Conservation (phyloP, 495 filamentous ascomycete genomes). For the Trichoderma asperelloides region DNA sequence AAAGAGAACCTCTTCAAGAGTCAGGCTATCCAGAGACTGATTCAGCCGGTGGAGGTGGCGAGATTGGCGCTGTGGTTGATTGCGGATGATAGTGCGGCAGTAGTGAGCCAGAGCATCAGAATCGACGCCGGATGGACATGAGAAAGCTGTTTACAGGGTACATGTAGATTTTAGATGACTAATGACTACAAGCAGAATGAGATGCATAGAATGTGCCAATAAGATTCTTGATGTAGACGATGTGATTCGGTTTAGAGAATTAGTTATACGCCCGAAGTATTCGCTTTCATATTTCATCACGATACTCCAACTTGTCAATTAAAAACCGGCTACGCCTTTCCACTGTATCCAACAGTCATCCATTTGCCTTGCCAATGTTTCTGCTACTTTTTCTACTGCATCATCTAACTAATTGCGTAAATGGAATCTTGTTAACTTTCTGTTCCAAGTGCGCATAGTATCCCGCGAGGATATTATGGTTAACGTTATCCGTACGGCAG, state of each 20-base stretch:
- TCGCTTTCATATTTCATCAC: too few species aligned
- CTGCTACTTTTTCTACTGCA: conserved; percentile 64
- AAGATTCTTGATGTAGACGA: too few species aligned
- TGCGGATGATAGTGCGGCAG: conserved; percentile 24
- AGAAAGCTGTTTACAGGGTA: not conserved
- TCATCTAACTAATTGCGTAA: conserved; percentile 69
- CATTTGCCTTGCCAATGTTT: conserved; percentile 65
- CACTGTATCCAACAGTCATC: conserved; percentile 58
- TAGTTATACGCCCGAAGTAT: too few species aligned
- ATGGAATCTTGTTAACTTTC: conserved; percentile 51
- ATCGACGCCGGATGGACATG: conserved; percentile 24
- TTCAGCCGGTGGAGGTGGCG: conserved; percentile 30
- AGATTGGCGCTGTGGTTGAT: conserved; percentile 24
- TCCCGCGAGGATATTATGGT: conserved; percentile 69
- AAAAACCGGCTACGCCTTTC: conserved; percentile 37
- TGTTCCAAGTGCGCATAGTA: conserved; percentile 58
- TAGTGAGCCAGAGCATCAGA: conserved; percentile 24
- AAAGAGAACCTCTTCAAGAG: conserved; percentile 25
- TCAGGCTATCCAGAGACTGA: conserved; percentile 34
- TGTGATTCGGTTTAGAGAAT: too few species aligned
- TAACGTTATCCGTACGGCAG: conserved; percentile 71
- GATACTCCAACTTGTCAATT: not conserved
- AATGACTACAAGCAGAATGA: too few species aligned
- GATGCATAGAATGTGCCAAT: too few species aligned
- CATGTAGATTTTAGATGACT: not conserved